phyloP scores from a whole-genome alignment of 306 rosid genomes.

The Cucumis melo region DNA sequence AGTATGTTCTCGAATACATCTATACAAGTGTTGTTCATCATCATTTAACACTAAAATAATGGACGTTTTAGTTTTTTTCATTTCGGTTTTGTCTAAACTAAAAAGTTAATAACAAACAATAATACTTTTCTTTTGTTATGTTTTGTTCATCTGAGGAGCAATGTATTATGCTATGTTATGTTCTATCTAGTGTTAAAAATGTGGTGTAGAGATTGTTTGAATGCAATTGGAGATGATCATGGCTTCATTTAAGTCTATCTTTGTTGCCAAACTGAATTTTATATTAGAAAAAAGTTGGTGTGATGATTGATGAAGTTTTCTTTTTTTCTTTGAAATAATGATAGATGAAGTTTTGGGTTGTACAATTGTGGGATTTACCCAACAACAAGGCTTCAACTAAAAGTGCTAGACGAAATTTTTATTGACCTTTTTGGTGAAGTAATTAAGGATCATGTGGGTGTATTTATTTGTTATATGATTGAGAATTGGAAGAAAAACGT shows the following conservation, averaged over 20 bases:
- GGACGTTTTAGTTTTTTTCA: no score
- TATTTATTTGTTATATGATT: not conserved
- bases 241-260: not conserved
- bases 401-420: not conserved
- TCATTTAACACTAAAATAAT: no score
- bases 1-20: no score
- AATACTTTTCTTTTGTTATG: no score
- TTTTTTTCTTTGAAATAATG: no score
- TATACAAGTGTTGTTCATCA: no score
- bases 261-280: not conserved
- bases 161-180: not conserved
- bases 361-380: not conserved
- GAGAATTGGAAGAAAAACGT: not conserved
- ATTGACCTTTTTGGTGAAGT: not conserved
- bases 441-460: not conserved
- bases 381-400: not conserved
- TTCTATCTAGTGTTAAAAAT: not conserved
- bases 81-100: no score
- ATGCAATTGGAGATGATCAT: not conserved
- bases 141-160: not conserved
- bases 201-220: not conserved
- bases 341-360: not conserved
- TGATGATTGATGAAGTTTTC: no score
- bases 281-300: not conserved
- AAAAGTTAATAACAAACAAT: no score